These are phyloP conservation scores for Skeletonema costatum DNA, from an alignment of 108 stramenopile species.

Conservation along the genomic window DNA sequence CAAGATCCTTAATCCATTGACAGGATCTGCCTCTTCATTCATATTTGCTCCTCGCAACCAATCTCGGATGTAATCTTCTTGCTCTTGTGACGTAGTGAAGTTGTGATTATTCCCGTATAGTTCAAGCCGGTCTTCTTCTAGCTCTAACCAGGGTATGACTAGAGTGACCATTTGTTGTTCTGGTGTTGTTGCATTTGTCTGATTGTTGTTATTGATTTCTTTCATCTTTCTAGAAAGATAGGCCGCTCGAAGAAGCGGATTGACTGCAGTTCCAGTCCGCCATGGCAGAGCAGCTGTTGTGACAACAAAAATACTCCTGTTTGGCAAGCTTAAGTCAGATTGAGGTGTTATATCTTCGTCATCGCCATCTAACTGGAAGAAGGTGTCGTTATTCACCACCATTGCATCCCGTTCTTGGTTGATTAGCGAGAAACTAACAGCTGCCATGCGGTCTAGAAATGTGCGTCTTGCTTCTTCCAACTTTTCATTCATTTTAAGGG, in stretches of 20 bases:
- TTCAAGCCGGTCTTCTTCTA: conserved; percentile 67
- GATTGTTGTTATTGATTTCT: conserved; percentile 19
- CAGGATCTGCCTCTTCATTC: conserved; percentile 60
- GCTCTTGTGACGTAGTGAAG: conserved; percentile 64
- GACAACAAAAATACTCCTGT: conserved; percentile 70
- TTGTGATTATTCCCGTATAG: conserved; percentile 51
- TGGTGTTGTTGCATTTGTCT: conserved; percentile 3
- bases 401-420: conserved; percentile 61
- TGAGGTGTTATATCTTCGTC: conserved; percentile 63
- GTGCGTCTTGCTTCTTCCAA: conserved; percentile 37
- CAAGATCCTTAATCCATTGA: conserved; percentile 55
- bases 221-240: conserved; percentile 56
- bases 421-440: conserved; percentile 57
- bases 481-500: conserved; percentile 41
- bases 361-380: conserved; percentile 33
- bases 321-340: conserved; percentile 61
- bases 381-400: conserved; percentile 29
- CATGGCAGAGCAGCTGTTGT: conserved; percentile 89
- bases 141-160: conserved; percentile 89
- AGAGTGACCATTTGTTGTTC: conserved; percentile 63
- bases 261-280: conserved; percentile 89
- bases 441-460: conserved; percentile 69
- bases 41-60: conserved; percentile 78
- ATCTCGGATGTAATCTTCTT: conserved; percentile 72
- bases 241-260: conserved; percentile 86